Evolutionary conservation across 345 rosid genomes (phyloP).

Genomic region (sweet orange (Citrus sinensis)): DNA sequence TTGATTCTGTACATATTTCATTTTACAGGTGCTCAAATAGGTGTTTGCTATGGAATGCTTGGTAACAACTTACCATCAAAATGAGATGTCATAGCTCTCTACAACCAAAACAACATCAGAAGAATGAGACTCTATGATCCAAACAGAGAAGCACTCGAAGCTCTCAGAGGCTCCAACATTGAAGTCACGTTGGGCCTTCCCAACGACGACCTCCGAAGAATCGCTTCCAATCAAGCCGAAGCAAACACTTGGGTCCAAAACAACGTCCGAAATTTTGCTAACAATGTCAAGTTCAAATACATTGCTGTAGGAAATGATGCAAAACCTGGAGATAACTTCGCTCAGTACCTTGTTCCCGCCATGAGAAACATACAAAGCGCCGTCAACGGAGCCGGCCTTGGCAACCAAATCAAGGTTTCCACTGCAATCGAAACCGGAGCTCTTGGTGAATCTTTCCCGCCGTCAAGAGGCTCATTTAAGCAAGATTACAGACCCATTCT

Average conservation of each 20-base stretch:
- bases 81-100: conserved; percentile 48
- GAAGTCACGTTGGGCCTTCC: conserved; percentile 50
- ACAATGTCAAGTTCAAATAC: conserved; percentile 46
- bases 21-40: conserved; percentile 44
- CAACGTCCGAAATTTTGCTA: conserved; percentile 33
- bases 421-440: conserved; percentile 23
- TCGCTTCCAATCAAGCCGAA: conserved; percentile 40
- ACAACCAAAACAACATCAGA: conserved; percentile 34
- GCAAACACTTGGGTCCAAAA: conserved; percentile 47
- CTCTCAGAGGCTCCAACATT: conserved; percentile 48
- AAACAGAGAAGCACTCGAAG: conserved; percentile 30
- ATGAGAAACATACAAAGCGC: conserved; percentile 29
- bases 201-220: conserved; percentile 21
- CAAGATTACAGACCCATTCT: conserved; percentile 20
- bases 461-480: conserved; percentile 33
- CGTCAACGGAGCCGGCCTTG: conserved; percentile 20
- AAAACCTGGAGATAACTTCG: conserved; percentile 10
- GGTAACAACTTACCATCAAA: conserved; percentile 52
- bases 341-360: conserved; percentile 31
- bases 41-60: conserved; percentile 63
- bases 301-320: conserved; percentile 66
- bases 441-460: conserved; percentile 26
- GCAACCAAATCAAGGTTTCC: conserved; percentile 31
- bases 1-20: not conserved
- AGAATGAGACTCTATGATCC: conserved; percentile 40